Base-by-base conservation (phyloP, 495 filamentous ascomycete species). In the Glonium stellatum region DNA sequence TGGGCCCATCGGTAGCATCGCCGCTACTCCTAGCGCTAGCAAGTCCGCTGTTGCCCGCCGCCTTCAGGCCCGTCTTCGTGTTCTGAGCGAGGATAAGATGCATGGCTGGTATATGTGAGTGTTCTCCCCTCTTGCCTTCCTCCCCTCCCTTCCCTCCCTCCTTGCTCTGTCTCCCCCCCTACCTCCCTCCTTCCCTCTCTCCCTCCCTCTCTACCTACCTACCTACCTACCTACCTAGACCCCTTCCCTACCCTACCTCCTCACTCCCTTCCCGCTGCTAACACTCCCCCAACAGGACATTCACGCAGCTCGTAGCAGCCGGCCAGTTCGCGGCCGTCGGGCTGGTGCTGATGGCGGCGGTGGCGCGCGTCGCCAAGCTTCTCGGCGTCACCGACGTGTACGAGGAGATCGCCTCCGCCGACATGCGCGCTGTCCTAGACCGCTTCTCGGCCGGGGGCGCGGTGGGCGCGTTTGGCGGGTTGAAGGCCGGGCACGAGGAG, bases 31-130 rank as follows among this genome's bases (percentile, higher is more conserved):
- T 6, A 31, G 27, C 27, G 6, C 27, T 6, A 31, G 27, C 27
- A 31, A 31, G 27, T 6, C 27, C 27, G 27, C 27, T 6, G 3
- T 31, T 6, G 6, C 27, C 22, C 44, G 27, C 44, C 55, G 19
- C 25, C 15, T 66, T 15, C 11, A 51, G 48, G 57, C 57, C 46
- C 56, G 64, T 5, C 54, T 67, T 0, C 44, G 35, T 6, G 60
- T 41, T 47, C 63, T 56, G 60, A 60, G 63, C 21, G 60, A 63
- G n/a, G 31, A 42, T 9, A 59, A 56, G 35, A 58, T 66, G 13
- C 64, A 67, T 34, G 36, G 55, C 25, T 67, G 64, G 64, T 67
- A 67, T 42, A n/a, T 67, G 64, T 67, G 60, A 46, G 64, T 58
- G n/a, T n/a, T n/a, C n/a, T n/a, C n/a, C n/a, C n/a, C n/a, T n/a